Evolutionary conservation across 2,329 filamentous ascomycete genomes (phyloP).

Genomic region (Hymenoscyphus fraxineus): DNA sequence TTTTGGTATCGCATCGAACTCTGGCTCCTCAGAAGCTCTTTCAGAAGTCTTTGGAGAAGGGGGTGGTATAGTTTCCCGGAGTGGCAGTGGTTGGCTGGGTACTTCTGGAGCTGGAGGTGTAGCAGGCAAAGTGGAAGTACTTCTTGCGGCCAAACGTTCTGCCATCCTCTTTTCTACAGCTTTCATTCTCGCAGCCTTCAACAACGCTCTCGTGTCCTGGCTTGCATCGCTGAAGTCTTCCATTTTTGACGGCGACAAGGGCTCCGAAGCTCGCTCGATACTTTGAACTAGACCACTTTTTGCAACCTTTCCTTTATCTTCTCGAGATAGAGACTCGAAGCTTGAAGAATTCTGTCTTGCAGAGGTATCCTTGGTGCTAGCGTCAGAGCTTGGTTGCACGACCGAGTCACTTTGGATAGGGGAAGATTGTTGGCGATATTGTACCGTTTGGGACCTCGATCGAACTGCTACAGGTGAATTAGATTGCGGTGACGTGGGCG

Average conservation of each 20-base stretch:
- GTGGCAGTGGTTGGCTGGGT: conserved; percentile 12
- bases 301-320: neutral
- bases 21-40: conserved; percentile 11
- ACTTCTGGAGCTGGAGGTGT: conserved; percentile 13
- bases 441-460: neutral
- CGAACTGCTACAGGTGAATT: neutral
- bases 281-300: neutral
- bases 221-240: neutral
- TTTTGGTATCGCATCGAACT: conserved; percentile 1
- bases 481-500: neutral
- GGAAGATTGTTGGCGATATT: neutral
- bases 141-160: conserved; percentile 15
- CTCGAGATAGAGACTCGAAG: neutral
- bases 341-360: neutral
- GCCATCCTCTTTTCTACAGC: conserved; percentile 10
- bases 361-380: neutral
- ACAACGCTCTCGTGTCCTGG: conserved; percentile 5
- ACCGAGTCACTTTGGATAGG: neutral
- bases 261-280: neutral
- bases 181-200: conserved; percentile 11
- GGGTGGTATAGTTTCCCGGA: conserved; percentile 14
- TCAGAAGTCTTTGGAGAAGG: conserved; percentile 12
- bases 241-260: conserved; percentile 3
- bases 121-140: conserved; percentile 15
- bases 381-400: neutral